These are phyloP conservation scores for Gossypium aridum DNA, from an alignment of 441 rosid genomes.

Conservation along the genomic window DNA sequence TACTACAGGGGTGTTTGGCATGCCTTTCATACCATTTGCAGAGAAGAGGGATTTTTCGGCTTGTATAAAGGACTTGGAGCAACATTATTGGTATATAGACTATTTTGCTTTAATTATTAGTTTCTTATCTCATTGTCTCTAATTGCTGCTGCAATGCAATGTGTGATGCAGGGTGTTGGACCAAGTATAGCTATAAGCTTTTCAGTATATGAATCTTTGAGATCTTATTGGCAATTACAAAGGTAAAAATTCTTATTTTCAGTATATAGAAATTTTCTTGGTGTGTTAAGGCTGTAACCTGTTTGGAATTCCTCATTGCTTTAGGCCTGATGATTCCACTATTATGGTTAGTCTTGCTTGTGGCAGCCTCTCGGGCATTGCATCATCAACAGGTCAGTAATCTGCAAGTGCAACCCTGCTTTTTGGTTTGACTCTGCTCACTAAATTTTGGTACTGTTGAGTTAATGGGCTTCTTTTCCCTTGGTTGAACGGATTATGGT, in stretches of 20 bases:
- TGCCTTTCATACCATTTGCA: conserved; percentile 70
- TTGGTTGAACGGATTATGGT: too few relatives aligned
- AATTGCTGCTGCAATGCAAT: conserved; percentile 11
- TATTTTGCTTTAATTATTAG: conserved; percentile 5
- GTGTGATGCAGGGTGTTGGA: conserved; percentile 70
- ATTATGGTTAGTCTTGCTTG: conserved; percentile 63
- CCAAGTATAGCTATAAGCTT: conserved; percentile 90
- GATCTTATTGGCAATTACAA: conserved; percentile 57
- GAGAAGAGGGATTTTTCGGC: conserved; percentile 79
- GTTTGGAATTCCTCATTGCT: conserved; percentile 10
- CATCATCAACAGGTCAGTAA: conserved; percentile 76
- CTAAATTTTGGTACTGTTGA: not conserved
- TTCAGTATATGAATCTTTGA: conserved; percentile 66
- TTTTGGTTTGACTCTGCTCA: not conserved
- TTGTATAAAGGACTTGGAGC: conserved; percentile 93
- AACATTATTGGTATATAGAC: conserved; percentile 65
- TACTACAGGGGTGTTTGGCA: conserved; percentile 81
- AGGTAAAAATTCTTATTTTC: conserved; percentile 39
- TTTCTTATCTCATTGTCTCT: conserved; percentile 6
- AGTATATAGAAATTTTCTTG: too few relatives aligned
- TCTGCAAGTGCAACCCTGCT: not conserved
- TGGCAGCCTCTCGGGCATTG: conserved; percentile 91
- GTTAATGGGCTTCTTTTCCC: not conserved
- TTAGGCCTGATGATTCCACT: conserved; percentile 73
- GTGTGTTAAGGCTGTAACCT: too few relatives aligned